Evolutionary conservation across 148 eudicot species (phyloP), one percentile per base, ranked within the genome.

Genomic region (Agrostemma githago): DNA sequence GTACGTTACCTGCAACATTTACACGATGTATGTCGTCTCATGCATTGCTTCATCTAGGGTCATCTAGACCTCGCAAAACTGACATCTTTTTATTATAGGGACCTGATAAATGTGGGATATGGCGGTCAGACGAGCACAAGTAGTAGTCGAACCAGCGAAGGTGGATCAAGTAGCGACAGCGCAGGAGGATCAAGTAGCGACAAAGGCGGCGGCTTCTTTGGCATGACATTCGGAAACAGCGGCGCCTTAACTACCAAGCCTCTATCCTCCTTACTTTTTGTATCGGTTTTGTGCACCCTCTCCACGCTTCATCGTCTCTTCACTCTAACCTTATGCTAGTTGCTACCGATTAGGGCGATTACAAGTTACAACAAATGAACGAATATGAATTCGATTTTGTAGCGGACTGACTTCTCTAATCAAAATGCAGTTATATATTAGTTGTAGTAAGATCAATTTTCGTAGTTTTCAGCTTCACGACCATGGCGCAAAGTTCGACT

Each of bases 181-280:
- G 41, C 67, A 20, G 71, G 34, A 2, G 80, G 81, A 60, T 74
- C 76, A 3, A 65, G 69, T 12, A 56, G 67, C 15, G 75, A 79
- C 14, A 42, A 62, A 20, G 71, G 34, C 1, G 34, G 34, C 34
- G 34, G 65, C 75, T 79, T 78, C 77, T 79, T 82, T 14, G 85
- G 85, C 61, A 82, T 82, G 82, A 67, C 80, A 20, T 82, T 82
- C 17, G 76, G 82, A 2, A 71, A 16, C 34, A 73, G 53, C 42
- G 3, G 42, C 59, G 9, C 82, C 39, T 44, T 68, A 9, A 41
- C 79, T 26, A 66, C 43, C n/a, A 14, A 70, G 6, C 66, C 76
- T 8, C 11, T 60, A 54, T 57, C 58, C 57, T 57, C 62, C 48
- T 15, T 82, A 41, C 5, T 61, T 68, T 21, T 76, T 71, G 54